Evolutionary conservation across 129 eudicot species (phyloP).

Genomic region (Pseudognaphalium luteoalbum): DNA sequence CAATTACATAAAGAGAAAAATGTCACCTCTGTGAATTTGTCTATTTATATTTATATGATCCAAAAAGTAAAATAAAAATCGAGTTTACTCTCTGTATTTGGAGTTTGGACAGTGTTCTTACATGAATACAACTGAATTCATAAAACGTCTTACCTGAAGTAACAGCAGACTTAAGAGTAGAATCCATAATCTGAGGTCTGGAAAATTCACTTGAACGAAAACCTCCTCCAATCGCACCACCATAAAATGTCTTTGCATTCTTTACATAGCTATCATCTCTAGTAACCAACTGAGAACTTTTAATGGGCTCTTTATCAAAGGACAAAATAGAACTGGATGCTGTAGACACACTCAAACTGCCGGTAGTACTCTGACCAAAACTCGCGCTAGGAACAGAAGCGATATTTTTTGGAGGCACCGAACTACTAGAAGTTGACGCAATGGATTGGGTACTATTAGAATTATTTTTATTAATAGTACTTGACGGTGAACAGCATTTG

Average conservation of each 20-base stretch:
- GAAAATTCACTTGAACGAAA: slow-evolving; percentile 42
- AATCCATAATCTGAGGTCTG: slow-evolving; percentile 58
- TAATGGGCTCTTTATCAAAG: slow-evolving; percentile 47
- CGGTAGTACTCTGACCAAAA: slow-evolving; percentile 20
- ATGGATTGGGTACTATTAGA: slow-evolving; percentile 21
- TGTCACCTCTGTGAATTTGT: no score
- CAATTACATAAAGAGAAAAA: no score
- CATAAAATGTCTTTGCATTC: slow-evolving; percentile 47
- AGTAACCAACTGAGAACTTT: slow-evolving; percentile 39
- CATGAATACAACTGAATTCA: background rate
- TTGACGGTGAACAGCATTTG: slow-evolving; percentile 34
- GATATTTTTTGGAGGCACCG: slow-evolving; percentile 38
- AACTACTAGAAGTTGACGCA: slow-evolving; percentile 34
- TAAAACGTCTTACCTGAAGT: slow-evolving; percentile 44
- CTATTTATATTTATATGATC: no score
- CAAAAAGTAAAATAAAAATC: no score
- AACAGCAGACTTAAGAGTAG: slow-evolving; percentile 44
- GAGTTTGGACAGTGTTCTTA: background rate
- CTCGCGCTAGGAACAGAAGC: slow-evolving; percentile 25
- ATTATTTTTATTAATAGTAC: background rate
- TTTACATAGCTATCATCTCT: slow-evolving; percentile 73
- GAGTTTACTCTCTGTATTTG: background rate
- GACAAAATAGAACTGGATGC: slow-evolving; percentile 43
- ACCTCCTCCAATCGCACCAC: slow-evolving; percentile 45
- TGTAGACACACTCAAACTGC: slow-evolving; percentile 27